Percentiles rank a stretch among this genome's conserved stretches.
phyloP scores from a whole-genome alignment of 2,329 filamentous ascomycete genomes.

The Cordyceps javanica region DNA sequence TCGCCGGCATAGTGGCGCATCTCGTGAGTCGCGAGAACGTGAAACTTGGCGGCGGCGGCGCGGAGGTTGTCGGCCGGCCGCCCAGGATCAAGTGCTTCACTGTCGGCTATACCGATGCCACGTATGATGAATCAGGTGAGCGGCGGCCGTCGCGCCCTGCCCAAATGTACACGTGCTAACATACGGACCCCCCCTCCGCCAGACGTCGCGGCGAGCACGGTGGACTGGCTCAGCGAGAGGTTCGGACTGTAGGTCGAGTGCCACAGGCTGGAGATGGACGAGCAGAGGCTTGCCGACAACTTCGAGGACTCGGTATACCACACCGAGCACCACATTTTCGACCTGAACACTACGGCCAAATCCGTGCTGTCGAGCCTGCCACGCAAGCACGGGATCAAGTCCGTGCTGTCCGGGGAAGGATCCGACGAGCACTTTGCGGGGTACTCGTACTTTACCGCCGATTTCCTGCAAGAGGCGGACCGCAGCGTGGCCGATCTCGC shows the following conservation, averaged over 20 bases:
- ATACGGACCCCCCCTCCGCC: too few relatives aligned
- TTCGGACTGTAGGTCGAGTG: conserved; percentile 26
- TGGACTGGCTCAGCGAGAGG: too few relatives aligned
- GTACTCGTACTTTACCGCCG: neutral
- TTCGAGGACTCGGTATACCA: neutral
- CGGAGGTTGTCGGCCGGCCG: too few relatives aligned
- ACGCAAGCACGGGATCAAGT: neutral
- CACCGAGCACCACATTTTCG: neutral
- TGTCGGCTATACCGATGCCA: neutral
- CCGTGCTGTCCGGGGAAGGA: neutral
- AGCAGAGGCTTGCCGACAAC: conserved; percentile 24
- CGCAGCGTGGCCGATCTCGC: conserved; percentile 24
- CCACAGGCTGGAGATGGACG: conserved; percentile 22
- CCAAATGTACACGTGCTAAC: too few relatives aligned
- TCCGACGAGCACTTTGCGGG: neutral
- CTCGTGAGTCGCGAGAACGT: conserved; percentile 41
- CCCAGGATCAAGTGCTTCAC: neutral
- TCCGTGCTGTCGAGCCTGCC: neutral
- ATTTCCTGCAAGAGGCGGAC: conserved; percentile 45
- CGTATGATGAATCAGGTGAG: conserved; percentile 4
- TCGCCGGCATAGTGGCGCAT: conserved; percentile 50
- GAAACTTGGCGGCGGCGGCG: conserved; percentile 17
- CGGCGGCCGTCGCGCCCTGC: too few relatives aligned
- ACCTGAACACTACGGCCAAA: neutral
- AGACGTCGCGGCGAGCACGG: too few relatives aligned